Percentiles rank a stretch among this genome's conserved stretches.
Conservation (phyloP, 345 rosid species). For the Nasturtium officinale region DNA sequence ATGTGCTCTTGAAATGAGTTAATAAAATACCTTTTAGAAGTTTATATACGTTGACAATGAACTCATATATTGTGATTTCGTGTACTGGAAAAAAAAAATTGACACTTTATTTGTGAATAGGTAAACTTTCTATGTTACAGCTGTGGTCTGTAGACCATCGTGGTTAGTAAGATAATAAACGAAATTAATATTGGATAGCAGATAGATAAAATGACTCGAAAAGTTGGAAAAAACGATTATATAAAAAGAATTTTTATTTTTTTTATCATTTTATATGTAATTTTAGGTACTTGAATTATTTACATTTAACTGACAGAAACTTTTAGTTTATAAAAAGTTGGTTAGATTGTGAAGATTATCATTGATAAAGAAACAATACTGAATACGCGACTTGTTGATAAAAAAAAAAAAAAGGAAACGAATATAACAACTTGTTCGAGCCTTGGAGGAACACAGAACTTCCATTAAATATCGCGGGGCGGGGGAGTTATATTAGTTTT, state of each 20-base stretch:
- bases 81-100: not conserved
- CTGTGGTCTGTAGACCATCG: not conserved
- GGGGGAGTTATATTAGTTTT: not conserved
- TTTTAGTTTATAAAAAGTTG: not conserved
- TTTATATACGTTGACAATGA: not conserved
- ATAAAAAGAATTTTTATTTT: not conserved
- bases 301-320: not conserved
- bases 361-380: slow-evolving; percentile 7
- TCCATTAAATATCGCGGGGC: too few relatives aligned
- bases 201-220: not conserved
- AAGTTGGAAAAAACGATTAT: not conserved
- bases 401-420: too few relatives aligned
- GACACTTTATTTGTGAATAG: not conserved
- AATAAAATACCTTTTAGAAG: not conserved
- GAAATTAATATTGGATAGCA: not conserved
- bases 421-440: slow-evolving; percentile 16
- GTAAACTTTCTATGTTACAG: not conserved
- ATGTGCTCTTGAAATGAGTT: slow-evolving; percentile 19
- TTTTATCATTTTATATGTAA: not conserved
- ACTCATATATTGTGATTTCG: not conserved
- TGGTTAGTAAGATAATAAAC: not conserved
- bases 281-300: not conserved
- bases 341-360: not conserved
- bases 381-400: too few relatives aligned
- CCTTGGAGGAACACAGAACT: not conserved